Evolutionary conservation across 2,329 filamentous ascomycete species (phyloP).

Genomic region (Blastomyces parvus): DNA sequence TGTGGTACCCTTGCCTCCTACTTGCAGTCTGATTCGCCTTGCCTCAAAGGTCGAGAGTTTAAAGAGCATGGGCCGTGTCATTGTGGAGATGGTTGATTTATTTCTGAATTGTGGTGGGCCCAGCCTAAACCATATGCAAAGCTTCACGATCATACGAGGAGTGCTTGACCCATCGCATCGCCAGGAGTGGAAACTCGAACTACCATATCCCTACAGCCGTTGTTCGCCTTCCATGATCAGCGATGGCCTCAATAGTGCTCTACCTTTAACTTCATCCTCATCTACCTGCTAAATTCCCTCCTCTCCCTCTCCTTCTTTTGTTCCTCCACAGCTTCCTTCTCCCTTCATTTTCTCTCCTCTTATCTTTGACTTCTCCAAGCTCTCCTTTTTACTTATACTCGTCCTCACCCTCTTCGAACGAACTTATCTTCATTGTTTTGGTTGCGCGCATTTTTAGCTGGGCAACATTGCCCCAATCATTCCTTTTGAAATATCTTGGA

Average conservation of each 20-base stretch:
- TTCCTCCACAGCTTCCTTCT: slow-evolving; percentile 11
- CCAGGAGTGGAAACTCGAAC: not conserved
- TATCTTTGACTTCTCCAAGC: slow-evolving; percentile 34
- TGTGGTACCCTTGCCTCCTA: slow-evolving; percentile 16
- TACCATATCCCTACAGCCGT: not conserved
- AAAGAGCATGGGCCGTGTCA: slow-evolving; percentile 12
- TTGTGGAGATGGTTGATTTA: slow-evolving; percentile 8
- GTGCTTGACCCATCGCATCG: not conserved
- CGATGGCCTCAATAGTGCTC: slow-evolving; percentile 2
- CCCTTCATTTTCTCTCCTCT: slow-evolving; percentile 14
- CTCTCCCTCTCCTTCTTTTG: slow-evolving; percentile 16
- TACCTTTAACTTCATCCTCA: slow-evolving; percentile 10
- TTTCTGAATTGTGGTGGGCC: slow-evolving; percentile 7
- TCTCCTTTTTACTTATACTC: not conserved
- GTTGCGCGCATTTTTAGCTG: slow-evolving; percentile 11
- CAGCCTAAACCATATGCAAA: slow-evolving; percentile 5
- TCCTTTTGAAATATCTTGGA: slow-evolving; percentile 3
- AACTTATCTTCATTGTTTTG: slow-evolving; percentile 19
- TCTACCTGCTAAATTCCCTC: slow-evolving; percentile 14
- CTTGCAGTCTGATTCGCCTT: slow-evolving; percentile 17
- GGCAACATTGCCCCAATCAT: not conserved
- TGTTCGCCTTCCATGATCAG: not conserved
- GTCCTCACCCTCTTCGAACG: not conserved
- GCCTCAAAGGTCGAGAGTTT: slow-evolving; percentile 8
- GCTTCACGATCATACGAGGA: slow-evolving; percentile 3